Evolutionary conservation across 208 protist genomes (phyloP), one percentile per base, ranked within the genome.

Genomic region (Trypanosoma theileri): DNA sequence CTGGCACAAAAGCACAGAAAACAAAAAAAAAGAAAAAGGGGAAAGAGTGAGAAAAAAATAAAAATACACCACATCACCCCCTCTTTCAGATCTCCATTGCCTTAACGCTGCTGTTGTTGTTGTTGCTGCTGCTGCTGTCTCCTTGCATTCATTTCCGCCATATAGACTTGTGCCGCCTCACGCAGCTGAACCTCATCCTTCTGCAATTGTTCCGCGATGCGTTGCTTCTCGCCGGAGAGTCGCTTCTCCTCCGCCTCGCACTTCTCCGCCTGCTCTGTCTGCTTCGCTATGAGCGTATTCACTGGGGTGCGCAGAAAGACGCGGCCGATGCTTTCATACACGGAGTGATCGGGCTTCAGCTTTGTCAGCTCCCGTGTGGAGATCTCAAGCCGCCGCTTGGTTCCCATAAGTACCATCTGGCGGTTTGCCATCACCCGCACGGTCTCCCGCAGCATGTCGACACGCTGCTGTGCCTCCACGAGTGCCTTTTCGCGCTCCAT

Each of bases 401-500:
- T 72, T 40, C 83, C 78, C 67, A 91, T 77, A 17, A 93, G 67
- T 4, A 77, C 75, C 44, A 93, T 79, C 62, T 94, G 88, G 19
- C 87, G 88, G 21, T 79, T 92, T 7, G 88, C 84, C 84, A 96
- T 93, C 26, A 85, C 89, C 59, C 91, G 85, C 19, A 96, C 75
- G 7, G 83, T 94, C 52, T 81, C 76, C 24, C 81, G 77, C 53
- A 96, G 69, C 54, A 75, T 74, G 64, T 92, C 81, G 1, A 96
- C 69, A 21, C 84, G 82, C 81, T 94, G 88, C 82, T 96, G 91
- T 50, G 85, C 83, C 71, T 96, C 88, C 59, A 86, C 58, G 24
- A 93, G 76, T 11, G 81, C 64, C 77, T 94, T 94, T 79, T 93
- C 86, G 79, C 88, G 89, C 81, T 96, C 91, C 86, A 93, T 90